A percentile compares a stretch with the other conserved stretches of the same genome.
phyloP scores from a whole-genome alignment of 1,284 basidiomycete genomes.

The Sporisorium graminicola region DNA sequence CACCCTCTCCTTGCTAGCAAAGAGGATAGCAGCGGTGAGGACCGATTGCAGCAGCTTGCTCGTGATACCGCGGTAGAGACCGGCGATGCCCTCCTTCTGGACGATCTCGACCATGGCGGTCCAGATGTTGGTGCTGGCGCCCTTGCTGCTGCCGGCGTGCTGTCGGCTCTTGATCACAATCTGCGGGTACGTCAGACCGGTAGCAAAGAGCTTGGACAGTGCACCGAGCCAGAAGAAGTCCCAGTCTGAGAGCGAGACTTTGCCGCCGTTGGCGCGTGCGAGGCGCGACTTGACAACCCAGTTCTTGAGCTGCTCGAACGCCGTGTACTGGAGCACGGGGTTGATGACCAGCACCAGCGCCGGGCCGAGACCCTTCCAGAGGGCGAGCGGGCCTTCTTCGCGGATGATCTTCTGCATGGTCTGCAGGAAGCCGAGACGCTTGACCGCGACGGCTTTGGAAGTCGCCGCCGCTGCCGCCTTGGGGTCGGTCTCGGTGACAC shows the following conservation, averaged over 20 bases:
- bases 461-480: slow-evolving; percentile 25
- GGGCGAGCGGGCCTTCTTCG: slow-evolving; percentile 82
- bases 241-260: slow-evolving; percentile 57
- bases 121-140: slow-evolving; percentile 63
- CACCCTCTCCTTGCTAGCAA: slow-evolving; percentile 67
- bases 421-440: slow-evolving; percentile 71
- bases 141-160: slow-evolving; percentile 60
- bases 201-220: slow-evolving; percentile 66
- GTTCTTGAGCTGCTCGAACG: slow-evolving; percentile 68
- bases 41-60: slow-evolving; percentile 68
- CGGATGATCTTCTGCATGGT: slow-evolving; percentile 81
- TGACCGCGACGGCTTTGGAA: slow-evolving; percentile 22
- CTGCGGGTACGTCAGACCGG: slow-evolving; percentile 68
- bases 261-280: slow-evolving; percentile 35
- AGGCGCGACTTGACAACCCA: slow-evolving; percentile 61
- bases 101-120: slow-evolving; percentile 68
- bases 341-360: slow-evolving; percentile 94
- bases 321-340: slow-evolving; percentile 79
- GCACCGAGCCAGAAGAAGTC: slow-evolving; percentile 70
- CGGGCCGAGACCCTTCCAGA: slow-evolving; percentile 96
- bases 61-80: slow-evolving; percentile 67
- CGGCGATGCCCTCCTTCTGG: slow-evolving; percentile 61
- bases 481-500: slow-evolving; percentile 31
- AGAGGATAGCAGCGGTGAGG: slow-evolving; percentile 68
- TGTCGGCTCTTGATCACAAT: slow-evolving; percentile 69